Evolutionary conservation across 148 eudicot genomes (phyloP).

Genomic region (Rhododendron simsii): DNA sequence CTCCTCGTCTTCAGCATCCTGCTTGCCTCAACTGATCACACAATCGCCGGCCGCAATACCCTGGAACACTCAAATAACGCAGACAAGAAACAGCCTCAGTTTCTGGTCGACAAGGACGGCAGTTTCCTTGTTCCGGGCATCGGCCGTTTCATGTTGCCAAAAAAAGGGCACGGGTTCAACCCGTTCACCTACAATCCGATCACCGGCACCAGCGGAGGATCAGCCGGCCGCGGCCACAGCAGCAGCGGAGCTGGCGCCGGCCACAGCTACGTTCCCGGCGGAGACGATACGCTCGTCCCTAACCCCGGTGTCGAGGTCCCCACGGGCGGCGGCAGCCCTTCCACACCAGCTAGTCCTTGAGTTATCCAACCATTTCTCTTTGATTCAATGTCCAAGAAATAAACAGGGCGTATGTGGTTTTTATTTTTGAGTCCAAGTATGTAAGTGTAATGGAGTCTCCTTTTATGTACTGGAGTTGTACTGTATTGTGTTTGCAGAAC

Average conservation of each 20-base stretch:
- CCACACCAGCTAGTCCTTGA: not conserved
- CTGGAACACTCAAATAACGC: slow-evolving; percentile 7
- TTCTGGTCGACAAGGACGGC: slow-evolving; percentile 24
- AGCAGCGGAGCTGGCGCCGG: not conserved
- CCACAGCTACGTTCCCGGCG: slow-evolving; percentile 2
- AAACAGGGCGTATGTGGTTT: not conserved
- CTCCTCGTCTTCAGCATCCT: slow-evolving; percentile 22
- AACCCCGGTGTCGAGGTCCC: slow-evolving; percentile 18
- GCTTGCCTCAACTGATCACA: slow-evolving; percentile 14
- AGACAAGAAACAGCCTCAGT: slow-evolving; percentile 28
- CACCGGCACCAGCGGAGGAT: slow-evolving; percentile 8
- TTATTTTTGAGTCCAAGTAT: not conserved
- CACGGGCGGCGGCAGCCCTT: not conserved
- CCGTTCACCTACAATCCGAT: slow-evolving; percentile 33
- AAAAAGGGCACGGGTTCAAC: slow-evolving; percentile 6
- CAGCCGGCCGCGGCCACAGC: not conserved
- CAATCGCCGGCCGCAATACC: slow-evolving; percentile 11
- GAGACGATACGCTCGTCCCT: slow-evolving; percentile 6
- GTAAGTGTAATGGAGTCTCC: not conserved
- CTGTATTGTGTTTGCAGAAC: not conserved
- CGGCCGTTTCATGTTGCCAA: slow-evolving; percentile 35
- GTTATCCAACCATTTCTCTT: not conserved
- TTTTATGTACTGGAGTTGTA: not conserved
- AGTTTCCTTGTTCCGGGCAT: slow-evolving; percentile 35
- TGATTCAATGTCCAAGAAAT: not conserved